phyloP scores from a whole-genome alignment of 1,139 yeast genomes.

The Lizanozyma gosingica region DNA sequence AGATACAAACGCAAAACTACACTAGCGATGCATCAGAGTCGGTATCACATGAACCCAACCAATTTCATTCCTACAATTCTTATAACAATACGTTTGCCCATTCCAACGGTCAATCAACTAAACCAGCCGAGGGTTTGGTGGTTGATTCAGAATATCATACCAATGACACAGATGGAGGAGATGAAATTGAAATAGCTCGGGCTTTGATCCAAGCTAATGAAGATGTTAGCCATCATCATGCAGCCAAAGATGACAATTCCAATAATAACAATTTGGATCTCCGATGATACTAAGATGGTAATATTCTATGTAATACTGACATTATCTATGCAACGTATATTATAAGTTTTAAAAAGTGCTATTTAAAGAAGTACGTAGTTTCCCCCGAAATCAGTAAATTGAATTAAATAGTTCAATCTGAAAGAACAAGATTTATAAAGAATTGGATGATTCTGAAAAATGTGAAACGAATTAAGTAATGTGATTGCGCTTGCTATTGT shows the following conservation, averaged over 20 bases:
- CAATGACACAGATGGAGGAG: constrained; percentile 26
- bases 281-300: no score
- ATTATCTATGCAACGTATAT: background rate
- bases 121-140: constrained; percentile 55
- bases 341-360: background rate
- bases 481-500: no score
- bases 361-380: background rate
- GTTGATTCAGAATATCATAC: constrained; percentile 41
- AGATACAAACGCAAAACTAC: constrained; percentile 11
- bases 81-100: background rate
- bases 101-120: constrained; percentile 10
- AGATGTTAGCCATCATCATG: constrained; percentile 13
- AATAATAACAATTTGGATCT: background rate
- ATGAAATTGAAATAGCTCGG: constrained; percentile 57
- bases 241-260: constrained; percentile 3
- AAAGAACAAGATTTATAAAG: no score
- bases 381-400: background rate
- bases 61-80: background rate
- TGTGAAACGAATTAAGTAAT: no score
- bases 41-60: background rate
- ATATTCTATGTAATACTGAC: background rate
- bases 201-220: constrained; percentile 58
- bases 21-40: constrained; percentile 9
- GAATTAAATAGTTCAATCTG: no score
- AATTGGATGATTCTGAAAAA: no score